These are phyloP conservation scores for Termitomyces eurrhizus DNA, from an alignment of 768 basidiomycete genomes.

Conservation along the genomic window DNA sequence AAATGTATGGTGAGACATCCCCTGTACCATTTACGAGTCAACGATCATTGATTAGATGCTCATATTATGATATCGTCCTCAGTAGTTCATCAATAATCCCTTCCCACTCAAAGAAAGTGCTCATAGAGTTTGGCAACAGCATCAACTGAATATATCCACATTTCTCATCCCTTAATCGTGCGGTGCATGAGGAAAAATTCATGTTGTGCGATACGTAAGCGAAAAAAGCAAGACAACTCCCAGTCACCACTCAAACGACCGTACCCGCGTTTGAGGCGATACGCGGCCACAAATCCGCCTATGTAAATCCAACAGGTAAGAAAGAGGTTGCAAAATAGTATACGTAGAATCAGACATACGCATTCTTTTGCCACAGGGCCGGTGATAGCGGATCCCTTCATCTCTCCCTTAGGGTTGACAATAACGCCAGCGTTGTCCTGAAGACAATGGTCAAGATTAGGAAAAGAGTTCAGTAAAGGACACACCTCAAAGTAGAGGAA, in stretches of 20 bases:
- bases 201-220: constrained; percentile 16
- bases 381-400: constrained; percentile 98
- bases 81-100: background rate
- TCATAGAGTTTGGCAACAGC: background rate
- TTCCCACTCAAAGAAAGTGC: background rate
- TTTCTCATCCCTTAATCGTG: background rate
- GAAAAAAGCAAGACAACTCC: constrained; percentile 13
- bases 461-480: constrained; percentile 1
- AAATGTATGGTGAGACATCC: too few species aligned
- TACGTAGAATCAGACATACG: constrained; percentile 44
- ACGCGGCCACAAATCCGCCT: constrained; percentile 99
- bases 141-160: background rate
- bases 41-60: too few species aligned
- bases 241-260: constrained; percentile 66
- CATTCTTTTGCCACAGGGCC: constrained; percentile 99
- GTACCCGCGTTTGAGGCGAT: constrained; percentile 99
- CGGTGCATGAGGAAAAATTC: constrained; percentile 13
- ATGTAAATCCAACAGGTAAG: constrained; percentile 8
- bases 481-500: constrained; percentile 96
- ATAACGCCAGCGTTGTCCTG: constrained; percentile 96
- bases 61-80: background rate
- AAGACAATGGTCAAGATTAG: background rate
- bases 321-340: background rate
- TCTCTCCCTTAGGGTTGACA: constrained; percentile 99
- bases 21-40: too few species aligned